These are phyloP conservation scores for Ceratocystis harringtonii DNA, from an alignment of 2,329 filamentous ascomycete species.

Conservation along the genomic window DNA sequence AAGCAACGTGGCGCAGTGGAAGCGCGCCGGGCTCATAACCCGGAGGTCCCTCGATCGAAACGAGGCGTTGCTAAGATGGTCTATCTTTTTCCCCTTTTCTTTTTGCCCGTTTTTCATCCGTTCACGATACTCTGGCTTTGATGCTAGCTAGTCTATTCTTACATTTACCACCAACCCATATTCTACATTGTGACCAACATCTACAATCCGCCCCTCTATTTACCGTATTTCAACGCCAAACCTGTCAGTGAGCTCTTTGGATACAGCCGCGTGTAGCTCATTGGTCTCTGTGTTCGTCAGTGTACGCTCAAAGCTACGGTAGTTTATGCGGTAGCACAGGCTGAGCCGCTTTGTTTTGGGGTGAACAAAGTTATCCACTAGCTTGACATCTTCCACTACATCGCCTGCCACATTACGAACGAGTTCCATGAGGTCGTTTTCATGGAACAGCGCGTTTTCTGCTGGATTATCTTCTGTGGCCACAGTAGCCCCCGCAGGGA, in stretches of 20 bases:
- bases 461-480: slow-evolving; percentile 26
- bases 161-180: background rate
- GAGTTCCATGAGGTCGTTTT: slow-evolving; percentile 95
- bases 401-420: slow-evolving; percentile 72
- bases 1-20: slow-evolving; percentile 18
- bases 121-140: background rate
- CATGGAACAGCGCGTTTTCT: slow-evolving; percentile 53
- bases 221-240: slow-evolving; percentile 63
- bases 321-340: slow-evolving; percentile 85
- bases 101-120: background rate
- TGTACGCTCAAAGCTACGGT: slow-evolving; percentile 81
- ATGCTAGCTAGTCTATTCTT: background rate
- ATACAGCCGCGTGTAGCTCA: slow-evolving; percentile 54
- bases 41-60: slow-evolving; percentile 16
- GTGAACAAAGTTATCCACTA: slow-evolving; percentile 78
- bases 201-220: slow-evolving; percentile 18
- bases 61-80: slow-evolving; percentile 16
- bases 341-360: slow-evolving; percentile 72
- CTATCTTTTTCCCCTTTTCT: slow-evolving; percentile 23
- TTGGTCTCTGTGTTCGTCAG: slow-evolving; percentile 74
- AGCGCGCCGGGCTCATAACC: slow-evolving; percentile 11
- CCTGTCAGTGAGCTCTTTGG: slow-evolving; percentile 46
- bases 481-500: slow-evolving; percentile 29
- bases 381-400: slow-evolving; percentile 68
- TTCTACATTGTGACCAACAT: slow-evolving; percentile 19